A percentile compares a stretch with the other conserved stretches of the same genome.
Evolutionary conservation across 2,329 filamentous ascomycete genomes (phyloP).

Genomic region (Ophiostoma montium): DNA sequence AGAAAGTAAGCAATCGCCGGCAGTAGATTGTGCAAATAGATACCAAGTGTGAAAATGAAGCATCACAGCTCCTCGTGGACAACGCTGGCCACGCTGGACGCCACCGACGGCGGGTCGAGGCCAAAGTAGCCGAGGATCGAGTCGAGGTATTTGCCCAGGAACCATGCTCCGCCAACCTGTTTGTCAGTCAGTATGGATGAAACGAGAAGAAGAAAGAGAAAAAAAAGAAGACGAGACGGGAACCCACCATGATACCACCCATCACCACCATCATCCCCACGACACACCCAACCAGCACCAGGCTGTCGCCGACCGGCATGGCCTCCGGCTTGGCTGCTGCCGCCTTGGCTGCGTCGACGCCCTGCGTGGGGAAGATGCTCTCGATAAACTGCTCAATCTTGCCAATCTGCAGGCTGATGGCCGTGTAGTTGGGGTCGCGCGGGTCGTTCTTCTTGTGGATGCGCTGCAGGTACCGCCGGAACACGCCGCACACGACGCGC

Average conservation of each 20-base stretch:
- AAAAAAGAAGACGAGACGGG: background rate
- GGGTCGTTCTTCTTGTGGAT: slow-evolving; percentile 94
- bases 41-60: background rate
- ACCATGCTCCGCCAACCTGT: slow-evolving; percentile 64
- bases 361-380: slow-evolving; percentile 75
- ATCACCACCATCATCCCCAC: slow-evolving; percentile 56
- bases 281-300: slow-evolving; percentile 53
- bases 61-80: slow-evolving; percentile 21
- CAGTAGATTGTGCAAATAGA: background rate
- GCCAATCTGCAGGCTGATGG: slow-evolving; percentile 80
- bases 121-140: slow-evolving; percentile 34
- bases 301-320: slow-evolving; percentile 43
- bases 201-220: no score
- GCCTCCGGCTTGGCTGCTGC: slow-evolving; percentile 21
- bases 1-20: background rate
- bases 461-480: slow-evolving; percentile 60
- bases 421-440: slow-evolving; percentile 78
- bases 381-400: slow-evolving; percentile 97
- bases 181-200: slow-evolving; percentile 2
- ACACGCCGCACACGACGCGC: slow-evolving; percentile 64
- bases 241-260: slow-evolving; percentile 64
- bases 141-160: slow-evolving; percentile 73
- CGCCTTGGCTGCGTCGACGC: slow-evolving; percentile 41
- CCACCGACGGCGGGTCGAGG: background rate
- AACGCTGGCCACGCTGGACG: slow-evolving; percentile 1